Evolutionary conservation across 2,329 filamentous ascomycete species (phyloP).

Genomic region (Scedosporium dehoogii): DNA sequence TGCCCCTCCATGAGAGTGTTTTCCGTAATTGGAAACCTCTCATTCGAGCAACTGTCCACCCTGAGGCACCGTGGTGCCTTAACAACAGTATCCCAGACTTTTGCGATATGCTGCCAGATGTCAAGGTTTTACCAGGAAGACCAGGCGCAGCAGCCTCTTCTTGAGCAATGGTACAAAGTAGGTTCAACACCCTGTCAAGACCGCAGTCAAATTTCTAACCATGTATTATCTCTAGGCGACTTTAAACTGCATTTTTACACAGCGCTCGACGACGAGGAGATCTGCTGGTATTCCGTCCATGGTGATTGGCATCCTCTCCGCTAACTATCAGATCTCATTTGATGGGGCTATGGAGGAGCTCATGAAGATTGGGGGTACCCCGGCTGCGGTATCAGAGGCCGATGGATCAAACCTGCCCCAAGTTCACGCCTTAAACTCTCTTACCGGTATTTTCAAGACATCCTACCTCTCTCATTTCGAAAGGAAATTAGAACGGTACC

Average conservation of each 20-base stretch:
- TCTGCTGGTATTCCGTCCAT: slow-evolving; percentile 88
- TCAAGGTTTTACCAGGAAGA: slow-evolving; percentile 34
- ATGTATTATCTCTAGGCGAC: slow-evolving; percentile 33
- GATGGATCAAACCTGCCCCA: slow-evolving; percentile 67
- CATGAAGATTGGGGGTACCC: slow-evolving; percentile 44
- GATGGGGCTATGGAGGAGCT: slow-evolving; percentile 51
- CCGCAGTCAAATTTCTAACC: not conserved
- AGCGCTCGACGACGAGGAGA: slow-evolving; percentile 74
- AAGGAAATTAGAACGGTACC: slow-evolving; percentile 60
- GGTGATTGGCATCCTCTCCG: slow-evolving; percentile 69
- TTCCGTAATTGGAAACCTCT: slow-evolving; percentile 57
- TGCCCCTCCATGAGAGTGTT: slow-evolving; percentile 41
- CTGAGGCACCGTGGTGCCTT: slow-evolving; percentile 88
- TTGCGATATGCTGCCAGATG: slow-evolving; percentile 66
- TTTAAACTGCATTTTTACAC: slow-evolving; percentile 59
- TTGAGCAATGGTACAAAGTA: slow-evolving; percentile 63
- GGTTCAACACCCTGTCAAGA: slow-evolving; percentile 7
- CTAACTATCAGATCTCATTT: slow-evolving; percentile 45
- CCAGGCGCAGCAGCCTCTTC: slow-evolving; percentile 30
- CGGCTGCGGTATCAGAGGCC: slow-evolving; percentile 43
- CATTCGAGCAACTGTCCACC: slow-evolving; percentile 72
- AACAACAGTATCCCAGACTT: slow-evolving; percentile 84
- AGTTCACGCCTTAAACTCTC: slow-evolving; percentile 88
- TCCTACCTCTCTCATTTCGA: slow-evolving; percentile 65
- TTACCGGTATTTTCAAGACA: slow-evolving; percentile 86